These are phyloP conservation scores for Cokeromyces recurvatus DNA, from an alignment of 371 early-diverging fungal genomes.

Conservation along the genomic window DNA sequence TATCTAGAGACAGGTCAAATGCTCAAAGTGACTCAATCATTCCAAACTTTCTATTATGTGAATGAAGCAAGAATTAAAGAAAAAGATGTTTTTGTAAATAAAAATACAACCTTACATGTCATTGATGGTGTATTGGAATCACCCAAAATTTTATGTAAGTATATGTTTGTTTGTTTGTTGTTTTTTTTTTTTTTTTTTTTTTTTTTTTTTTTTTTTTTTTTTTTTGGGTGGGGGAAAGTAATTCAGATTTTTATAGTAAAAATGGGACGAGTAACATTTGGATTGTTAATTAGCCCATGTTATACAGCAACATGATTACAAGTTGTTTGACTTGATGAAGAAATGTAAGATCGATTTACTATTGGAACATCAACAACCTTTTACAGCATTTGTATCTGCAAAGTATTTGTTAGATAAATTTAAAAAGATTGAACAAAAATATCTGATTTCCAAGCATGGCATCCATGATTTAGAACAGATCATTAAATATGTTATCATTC, in stretches of 20 bases:
- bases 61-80: constrained; percentile 14
- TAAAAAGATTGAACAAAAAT: constrained; percentile 31
- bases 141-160: constrained; percentile 16
- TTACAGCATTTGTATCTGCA: constrained; percentile 42
- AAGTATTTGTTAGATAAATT: constrained; percentile 28
- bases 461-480: constrained; percentile 27
- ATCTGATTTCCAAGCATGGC: constrained; percentile 35
- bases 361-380: constrained; percentile 26
- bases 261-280: too few relatives aligned
- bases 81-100: constrained; percentile 30
- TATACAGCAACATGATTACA: constrained; percentile 19
- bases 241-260: too few relatives aligned
- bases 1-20: constrained; percentile 37
- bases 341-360: constrained; percentile 7
- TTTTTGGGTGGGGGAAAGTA: too few relatives aligned
- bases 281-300: constrained; percentile 40
- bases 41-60: constrained; percentile 12
- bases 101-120: constrained; percentile 20
- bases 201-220: too few relatives aligned
- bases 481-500: constrained; percentile 34
- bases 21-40: constrained; percentile 30
- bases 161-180: background rate
- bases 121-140: constrained; percentile 17
- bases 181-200: background rate
- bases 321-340: constrained; percentile 26